Evolutionary conservation across 441 rosid genomes (phyloP).

Genomic region (Bruguiera hainesii): DNA sequence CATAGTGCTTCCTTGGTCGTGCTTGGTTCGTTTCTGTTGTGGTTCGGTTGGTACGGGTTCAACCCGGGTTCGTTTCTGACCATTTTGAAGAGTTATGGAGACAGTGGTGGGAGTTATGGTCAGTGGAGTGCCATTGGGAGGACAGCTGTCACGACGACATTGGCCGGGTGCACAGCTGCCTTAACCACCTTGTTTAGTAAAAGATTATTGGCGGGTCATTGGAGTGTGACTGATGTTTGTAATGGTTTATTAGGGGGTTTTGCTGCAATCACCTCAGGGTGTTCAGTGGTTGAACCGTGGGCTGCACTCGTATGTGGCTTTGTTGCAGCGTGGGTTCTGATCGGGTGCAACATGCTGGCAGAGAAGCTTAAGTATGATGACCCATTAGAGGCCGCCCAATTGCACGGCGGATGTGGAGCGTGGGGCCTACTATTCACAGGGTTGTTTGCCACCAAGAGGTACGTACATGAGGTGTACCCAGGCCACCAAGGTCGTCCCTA

Average conservation of each 20-base stretch:
- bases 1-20: constrained; percentile 78
- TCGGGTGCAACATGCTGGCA: constrained; percentile 66
- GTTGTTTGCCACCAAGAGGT: constrained; percentile 58
- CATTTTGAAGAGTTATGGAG: constrained; percentile 39
- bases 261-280: constrained; percentile 74
- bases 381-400: constrained; percentile 77
- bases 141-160: constrained; percentile 80
- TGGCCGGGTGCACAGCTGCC: constrained; percentile 79
- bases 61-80: constrained; percentile 77
- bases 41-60: constrained; percentile 96
- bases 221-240: constrained; percentile 85
- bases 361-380: constrained; percentile 59
- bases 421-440: constrained; percentile 83
- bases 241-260: constrained; percentile 83
- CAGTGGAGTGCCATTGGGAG: constrained; percentile 81
- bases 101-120: constrained; percentile 47
- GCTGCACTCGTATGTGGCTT: constrained; percentile 80
- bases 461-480: constrained; percentile 50
- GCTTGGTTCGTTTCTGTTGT: constrained; percentile 70
- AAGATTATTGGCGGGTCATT: constrained; percentile 61
- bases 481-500: constrained; percentile 31
- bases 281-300: constrained; percentile 90
- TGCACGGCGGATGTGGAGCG: constrained; percentile 85
- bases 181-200: constrained; percentile 69
- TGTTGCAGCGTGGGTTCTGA: constrained; percentile 56